These are phyloP conservation scores for Claviceps fusiformis DNA, from an alignment of 2,329 filamentous ascomycete genomes.

Conservation along the genomic window DNA sequence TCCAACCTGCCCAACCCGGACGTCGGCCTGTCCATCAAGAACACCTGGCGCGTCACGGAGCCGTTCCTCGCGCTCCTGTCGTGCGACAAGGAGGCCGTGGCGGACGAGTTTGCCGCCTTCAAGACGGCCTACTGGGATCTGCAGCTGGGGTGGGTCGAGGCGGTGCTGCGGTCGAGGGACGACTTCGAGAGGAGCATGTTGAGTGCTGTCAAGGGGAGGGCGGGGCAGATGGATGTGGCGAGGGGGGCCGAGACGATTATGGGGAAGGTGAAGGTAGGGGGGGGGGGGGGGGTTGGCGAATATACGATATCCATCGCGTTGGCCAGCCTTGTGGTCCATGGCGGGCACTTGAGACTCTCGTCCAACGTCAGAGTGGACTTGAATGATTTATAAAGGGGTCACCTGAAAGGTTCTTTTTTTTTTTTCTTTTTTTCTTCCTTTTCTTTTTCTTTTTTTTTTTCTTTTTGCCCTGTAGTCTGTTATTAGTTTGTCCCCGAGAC, in stretches of 20 bases:
- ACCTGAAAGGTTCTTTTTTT: not conserved
- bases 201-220: conserved; percentile 72
- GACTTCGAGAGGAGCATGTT: conserved; percentile 90
- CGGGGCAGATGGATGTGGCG: conserved; percentile 72
- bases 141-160: conserved; percentile 90
- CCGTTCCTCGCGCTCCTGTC: conserved; percentile 69
- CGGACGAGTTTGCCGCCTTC: conserved; percentile 69
- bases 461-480: not conserved
- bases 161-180: conserved; percentile 71
- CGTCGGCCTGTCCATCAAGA: conserved; percentile 61
- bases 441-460: no score
- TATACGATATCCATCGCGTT: no score
- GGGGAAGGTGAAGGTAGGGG: conserved; percentile 82
- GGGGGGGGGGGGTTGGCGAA: no score
- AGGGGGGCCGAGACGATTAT: conserved; percentile 85
- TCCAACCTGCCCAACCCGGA: conserved; percentile 55
- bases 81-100: conserved; percentile 57
- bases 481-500: no score
- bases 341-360: no score
- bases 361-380: no score
- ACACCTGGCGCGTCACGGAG: conserved; percentile 86
- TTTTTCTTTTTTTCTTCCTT: not conserved
- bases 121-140: conserved; percentile 87
- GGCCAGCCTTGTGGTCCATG: no score
- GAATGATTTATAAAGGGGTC: no score